Conservation (phyloP, 345 rosid genomes). For the Mangifera indica region DNA sequence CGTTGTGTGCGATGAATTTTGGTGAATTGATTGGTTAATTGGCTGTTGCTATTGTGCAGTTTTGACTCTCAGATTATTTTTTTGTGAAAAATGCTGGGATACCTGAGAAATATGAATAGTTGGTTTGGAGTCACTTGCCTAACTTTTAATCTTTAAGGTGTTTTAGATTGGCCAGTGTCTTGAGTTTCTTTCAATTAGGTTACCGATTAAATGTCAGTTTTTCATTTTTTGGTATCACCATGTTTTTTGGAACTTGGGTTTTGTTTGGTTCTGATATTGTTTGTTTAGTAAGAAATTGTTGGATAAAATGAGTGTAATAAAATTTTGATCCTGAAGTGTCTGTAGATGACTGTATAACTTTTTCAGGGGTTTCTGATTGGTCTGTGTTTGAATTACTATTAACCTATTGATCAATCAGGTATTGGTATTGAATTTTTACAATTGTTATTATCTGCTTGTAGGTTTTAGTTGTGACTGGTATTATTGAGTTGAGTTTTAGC, state of each 20-base stretch:
- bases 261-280: conserved; percentile 3
- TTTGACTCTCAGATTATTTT: neutral
- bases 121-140: neutral
- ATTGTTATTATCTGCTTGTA: neutral
- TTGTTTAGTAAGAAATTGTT: conserved; percentile 10
- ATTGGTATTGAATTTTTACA: neutral
- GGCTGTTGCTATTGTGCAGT: too few species aligned
- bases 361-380: neutral
- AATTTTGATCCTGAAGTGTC: neutral
- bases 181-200: neutral
- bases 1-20: too few species aligned
- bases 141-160: neutral
- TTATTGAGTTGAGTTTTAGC: conserved; percentile 1
- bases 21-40: too few species aligned
- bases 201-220: neutral
- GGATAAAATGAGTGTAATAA: neutral
- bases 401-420: neutral
- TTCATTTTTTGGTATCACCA: neutral
- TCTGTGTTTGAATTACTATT: neutral
- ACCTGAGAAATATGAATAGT: neutral
- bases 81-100: neutral
- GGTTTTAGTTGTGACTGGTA: neutral
- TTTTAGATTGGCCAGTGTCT: neutral
- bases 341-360: neutral
- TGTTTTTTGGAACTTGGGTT: conserved; percentile 7